These are phyloP conservation scores for Penicillium bovifimosum DNA, from an alignment of 495 filamentous ascomycete species.

Conservation along the genomic window DNA sequence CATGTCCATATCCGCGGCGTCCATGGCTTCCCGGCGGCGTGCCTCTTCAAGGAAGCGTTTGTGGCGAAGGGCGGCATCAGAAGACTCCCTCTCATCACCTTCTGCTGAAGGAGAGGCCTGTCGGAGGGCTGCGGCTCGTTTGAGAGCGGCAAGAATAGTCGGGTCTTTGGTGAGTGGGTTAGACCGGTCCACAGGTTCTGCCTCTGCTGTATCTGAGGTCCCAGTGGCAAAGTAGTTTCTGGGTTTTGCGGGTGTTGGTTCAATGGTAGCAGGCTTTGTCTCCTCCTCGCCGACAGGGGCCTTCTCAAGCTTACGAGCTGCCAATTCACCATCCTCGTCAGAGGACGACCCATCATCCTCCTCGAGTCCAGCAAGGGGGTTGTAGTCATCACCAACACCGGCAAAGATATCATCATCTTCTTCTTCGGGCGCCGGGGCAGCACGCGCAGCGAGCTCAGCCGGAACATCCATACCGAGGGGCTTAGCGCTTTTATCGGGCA, in stretches of 20 bases:
- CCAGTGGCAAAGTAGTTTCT: slow-evolving; percentile 39
- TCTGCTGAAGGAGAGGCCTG: slow-evolving; percentile 33
- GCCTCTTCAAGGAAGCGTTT: slow-evolving; percentile 67
- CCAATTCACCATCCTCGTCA: slow-evolving; percentile 42
- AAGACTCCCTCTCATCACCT: slow-evolving; percentile 39
- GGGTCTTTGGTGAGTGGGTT: slow-evolving; percentile 63
- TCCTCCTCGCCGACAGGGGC: slow-evolving; percentile 9
- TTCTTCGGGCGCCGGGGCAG: slow-evolving; percentile 32
- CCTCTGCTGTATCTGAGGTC: slow-evolving; percentile 21
- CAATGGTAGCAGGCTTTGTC: slow-evolving; percentile 1
- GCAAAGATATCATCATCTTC: slow-evolving; percentile 76
- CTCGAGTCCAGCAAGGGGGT: slow-evolving; percentile 73
- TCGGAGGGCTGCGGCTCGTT: slow-evolving; percentile 72
- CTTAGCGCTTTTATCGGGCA: slow-evolving; percentile 59
- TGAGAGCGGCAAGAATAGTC: slow-evolving; percentile 73
- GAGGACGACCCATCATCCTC: slow-evolving; percentile 47
- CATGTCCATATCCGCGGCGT: slow-evolving; percentile 89
- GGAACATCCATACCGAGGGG: slow-evolving; percentile 78
- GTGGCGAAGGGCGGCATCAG: slow-evolving; percentile 56
- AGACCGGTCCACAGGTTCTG: slow-evolving; percentile 45
- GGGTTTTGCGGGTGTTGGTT: slow-evolving; percentile 22
- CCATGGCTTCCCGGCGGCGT: slow-evolving; percentile 56
- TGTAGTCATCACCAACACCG: slow-evolving; percentile 78
- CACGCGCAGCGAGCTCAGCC: slow-evolving; percentile 39
- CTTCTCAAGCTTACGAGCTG: slow-evolving; percentile 16